Evolutionary conservation across 805 yeast genomes (phyloP), one percentile per base, ranked within the genome.

Genomic region (Zygosaccharomyces pseudorouxii): DNA sequence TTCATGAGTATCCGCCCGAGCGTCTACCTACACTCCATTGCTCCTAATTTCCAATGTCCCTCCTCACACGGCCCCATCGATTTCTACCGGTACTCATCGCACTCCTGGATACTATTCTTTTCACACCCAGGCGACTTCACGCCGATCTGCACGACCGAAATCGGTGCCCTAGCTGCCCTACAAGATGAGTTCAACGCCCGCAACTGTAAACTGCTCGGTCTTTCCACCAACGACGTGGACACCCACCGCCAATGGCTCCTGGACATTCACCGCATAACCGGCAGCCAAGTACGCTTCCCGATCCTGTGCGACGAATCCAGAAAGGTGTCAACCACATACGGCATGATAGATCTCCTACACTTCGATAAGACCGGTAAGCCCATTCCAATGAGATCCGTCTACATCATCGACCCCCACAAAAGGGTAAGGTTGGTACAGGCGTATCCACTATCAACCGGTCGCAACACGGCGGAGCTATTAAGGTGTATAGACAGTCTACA

Each of bases 121-220:
- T 80, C 86, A 28, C 89, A 84, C 64, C 89, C 89, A 48, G 88
- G 82, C 55, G 89, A 83, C 64, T 83, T 80, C 73, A 84, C 89
- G 18, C 89, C 89, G 30, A 86, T 84, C 42, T 84, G 89, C 66
- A 84, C 89, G 54, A 84, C 89, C 45, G 89, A 84, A 67, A 72
- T 84, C 51, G 89, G 89, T 54, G 89, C 88, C 6, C 82, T 84
- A 60, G 83, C 88, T 55, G 77, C 79, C 62, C 71, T 84, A 62
- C 80, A 82, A 62, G 84, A 85, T 11, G 88, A 83, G 64, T 84
- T 84, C 62, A 73, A 72, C 57, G 76, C 78, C 64, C 74, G 88
- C 64, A 77, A 78, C 48, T 82, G 82, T 47, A 81, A 82, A 60
- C 72, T 84, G 62, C 76, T 84, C 62, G 89, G 88, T 33, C 71